These are phyloP conservation scores for Nitzschia sp. DNA, from an alignment of 108 stramenopile genomes.

Conservation along the genomic window DNA sequence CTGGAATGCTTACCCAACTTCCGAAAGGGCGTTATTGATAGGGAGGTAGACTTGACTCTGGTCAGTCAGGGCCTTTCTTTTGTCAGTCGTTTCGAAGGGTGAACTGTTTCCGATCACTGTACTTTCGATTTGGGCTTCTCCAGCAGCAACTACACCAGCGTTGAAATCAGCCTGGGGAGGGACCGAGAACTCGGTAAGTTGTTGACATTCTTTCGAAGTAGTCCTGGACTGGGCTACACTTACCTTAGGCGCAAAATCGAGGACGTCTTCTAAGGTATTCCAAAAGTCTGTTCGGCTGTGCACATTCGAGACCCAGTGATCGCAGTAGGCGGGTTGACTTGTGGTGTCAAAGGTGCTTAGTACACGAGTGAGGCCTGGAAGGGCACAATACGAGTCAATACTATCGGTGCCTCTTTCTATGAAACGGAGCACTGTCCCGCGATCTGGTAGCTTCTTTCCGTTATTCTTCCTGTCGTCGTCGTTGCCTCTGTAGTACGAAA, in stretches of 20 bases:
- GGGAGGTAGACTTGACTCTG: constrained; percentile 89
- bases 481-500: constrained; percentile 68
- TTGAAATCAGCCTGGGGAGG: constrained; percentile 79
- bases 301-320: constrained; percentile 87
- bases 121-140: constrained; percentile 87
- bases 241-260: constrained; percentile 71
- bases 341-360: constrained; percentile 58
- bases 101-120: constrained; percentile 84
- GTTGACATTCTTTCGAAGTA: too few species aligned
- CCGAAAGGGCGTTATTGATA: constrained; percentile 85
- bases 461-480: not conserved
- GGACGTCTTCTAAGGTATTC: constrained; percentile 75
- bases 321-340: constrained; percentile 73
- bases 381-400: constrained; percentile 7
- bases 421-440: constrained; percentile 74
- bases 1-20: constrained; percentile 43
- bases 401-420: constrained; percentile 25
- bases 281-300: constrained; percentile 72
- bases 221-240: not conserved
- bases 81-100: constrained; percentile 40
- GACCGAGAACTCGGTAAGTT: too few species aligned
- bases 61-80: constrained; percentile 55
- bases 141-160: constrained; percentile 89
- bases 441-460: constrained; percentile 42
- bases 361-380: constrained; percentile 66